These are phyloP conservation scores for Cladosporium cucumerinum DNA, from an alignment of 2,329 filamentous ascomycete species.

Conservation along the genomic window DNA sequence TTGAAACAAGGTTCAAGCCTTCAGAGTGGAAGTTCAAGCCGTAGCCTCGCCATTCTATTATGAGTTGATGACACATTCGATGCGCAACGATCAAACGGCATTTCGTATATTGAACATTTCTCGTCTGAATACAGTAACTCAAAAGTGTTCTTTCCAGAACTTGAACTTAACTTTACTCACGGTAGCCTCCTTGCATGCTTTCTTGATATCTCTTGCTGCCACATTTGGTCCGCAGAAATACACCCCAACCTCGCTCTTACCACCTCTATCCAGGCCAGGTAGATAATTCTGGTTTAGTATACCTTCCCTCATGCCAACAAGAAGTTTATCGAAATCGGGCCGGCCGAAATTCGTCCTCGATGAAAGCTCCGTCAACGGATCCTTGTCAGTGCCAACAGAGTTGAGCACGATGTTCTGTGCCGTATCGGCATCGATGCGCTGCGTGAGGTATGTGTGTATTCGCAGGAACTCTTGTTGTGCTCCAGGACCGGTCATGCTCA, in stretches of 20 bases:
- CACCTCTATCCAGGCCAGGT: conserved; percentile 62
- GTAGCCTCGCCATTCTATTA: neutral
- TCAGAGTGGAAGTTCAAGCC: conserved; percentile 34
- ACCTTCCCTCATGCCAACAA: conserved; percentile 81
- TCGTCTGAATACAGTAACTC: neutral
- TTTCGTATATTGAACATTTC: neutral
- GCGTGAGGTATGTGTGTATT: conserved; percentile 97
- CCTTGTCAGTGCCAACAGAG: conserved; percentile 79
- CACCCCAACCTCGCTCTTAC: conserved; percentile 83
- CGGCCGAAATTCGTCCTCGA: conserved; percentile 91
- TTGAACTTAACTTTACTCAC: conserved; percentile 82
- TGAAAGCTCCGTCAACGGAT: conserved; percentile 88
- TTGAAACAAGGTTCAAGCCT: conserved; percentile 54
- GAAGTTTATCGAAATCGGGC: conserved; percentile 79
- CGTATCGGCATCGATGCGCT: conserved; percentile 86
- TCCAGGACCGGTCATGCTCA: conserved; percentile 54
- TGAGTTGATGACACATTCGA: neutral
- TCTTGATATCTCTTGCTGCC: conserved; percentile 77
- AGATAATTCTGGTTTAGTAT: conserved; percentile 84
- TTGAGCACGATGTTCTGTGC: conserved; percentile 97
- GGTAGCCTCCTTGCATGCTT: conserved; percentile 70
- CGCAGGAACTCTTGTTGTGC: conserved; percentile 79
- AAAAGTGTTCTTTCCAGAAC: conserved; percentile 96
- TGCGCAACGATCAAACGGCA: neutral
- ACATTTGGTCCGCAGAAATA: conserved; percentile 94